Conservation (phyloP, 2,329 filamentous ascomycete genomes). For the Neocucurbitaria cava region DNA sequence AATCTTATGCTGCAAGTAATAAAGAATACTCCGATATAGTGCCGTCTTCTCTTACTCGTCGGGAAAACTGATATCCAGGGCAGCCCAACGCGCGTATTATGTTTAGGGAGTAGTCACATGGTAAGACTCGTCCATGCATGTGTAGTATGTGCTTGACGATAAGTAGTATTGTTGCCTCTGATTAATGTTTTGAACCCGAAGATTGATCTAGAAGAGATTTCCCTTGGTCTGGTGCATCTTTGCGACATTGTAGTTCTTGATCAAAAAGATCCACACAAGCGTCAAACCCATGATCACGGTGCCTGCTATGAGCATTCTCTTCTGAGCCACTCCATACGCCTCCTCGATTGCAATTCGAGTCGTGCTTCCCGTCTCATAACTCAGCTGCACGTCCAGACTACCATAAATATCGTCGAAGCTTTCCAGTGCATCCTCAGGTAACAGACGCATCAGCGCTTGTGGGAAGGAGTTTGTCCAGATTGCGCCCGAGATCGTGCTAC, state of each 20-base stretch:
- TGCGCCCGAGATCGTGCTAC: constrained; percentile 64
- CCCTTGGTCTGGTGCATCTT: constrained; percentile 28
- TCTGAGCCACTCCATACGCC: constrained; percentile 54
- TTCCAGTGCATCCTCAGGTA: constrained; percentile 50
- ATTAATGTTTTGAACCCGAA: too few relatives aligned
- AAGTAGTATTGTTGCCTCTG: too few relatives aligned
- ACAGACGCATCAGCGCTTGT: constrained; percentile 46
- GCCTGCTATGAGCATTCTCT: constrained; percentile 56
- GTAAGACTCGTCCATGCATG: too few relatives aligned
- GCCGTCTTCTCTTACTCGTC: too few relatives aligned
- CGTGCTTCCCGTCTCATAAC: constrained; percentile 53
- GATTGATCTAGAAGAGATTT: constrained; percentile 10
- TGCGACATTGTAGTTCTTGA: constrained; percentile 23
- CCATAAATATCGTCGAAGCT: constrained; percentile 48
- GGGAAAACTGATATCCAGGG: too few relatives aligned
- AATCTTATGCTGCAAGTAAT: too few relatives aligned
- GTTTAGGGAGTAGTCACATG: too few relatives aligned
- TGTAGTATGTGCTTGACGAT: too few relatives aligned
- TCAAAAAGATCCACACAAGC: constrained; percentile 22
- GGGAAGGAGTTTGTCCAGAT: constrained; percentile 64
- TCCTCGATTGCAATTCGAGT: constrained; percentile 51
- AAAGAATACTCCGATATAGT: too few relatives aligned
- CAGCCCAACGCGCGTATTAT: too few relatives aligned
- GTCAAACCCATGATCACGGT: constrained; percentile 22
- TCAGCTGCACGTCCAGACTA: constrained; percentile 43